These are phyloP conservation scores for Candolleomyces efflorescens DNA, from an alignment of 768 basidiomycete species.

Conservation along the genomic window DNA sequence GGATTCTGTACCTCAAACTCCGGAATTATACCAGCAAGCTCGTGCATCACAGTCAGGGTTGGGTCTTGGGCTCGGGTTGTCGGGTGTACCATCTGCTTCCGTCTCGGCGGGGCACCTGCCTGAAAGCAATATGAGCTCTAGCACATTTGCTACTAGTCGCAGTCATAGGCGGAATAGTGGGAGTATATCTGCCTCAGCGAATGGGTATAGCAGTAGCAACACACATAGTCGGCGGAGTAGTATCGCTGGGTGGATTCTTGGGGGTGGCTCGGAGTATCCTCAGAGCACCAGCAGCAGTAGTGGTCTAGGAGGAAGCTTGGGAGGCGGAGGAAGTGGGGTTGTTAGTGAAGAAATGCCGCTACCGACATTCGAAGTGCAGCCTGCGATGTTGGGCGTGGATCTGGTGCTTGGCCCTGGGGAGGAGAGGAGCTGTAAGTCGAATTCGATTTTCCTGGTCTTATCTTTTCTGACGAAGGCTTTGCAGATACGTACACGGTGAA, in stretches of 20 bases:
- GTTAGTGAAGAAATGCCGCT: constrained; percentile 48
- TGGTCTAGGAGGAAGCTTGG: neutral
- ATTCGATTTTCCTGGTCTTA: neutral
- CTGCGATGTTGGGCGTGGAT: constrained; percentile 89
- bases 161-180: too few relatives aligned
- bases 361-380: constrained; percentile 83
- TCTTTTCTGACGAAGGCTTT: constrained; percentile 2
- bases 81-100: neutral
- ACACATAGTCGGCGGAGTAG: neutral
- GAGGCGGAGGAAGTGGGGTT: constrained; percentile 7
- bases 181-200: neutral
- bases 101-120: too few relatives aligned
- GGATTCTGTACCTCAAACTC: too few relatives aligned
- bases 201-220: neutral
- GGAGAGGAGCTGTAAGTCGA: constrained; percentile 69
- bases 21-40: too few relatives aligned
- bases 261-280: neutral
- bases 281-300: too few relatives aligned
- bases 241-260: neutral
- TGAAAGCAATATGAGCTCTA: too few relatives aligned
- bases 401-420: constrained; percentile 78
- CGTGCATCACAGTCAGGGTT: neutral
- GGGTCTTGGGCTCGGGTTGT: neutral
- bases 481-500: constrained; percentile 76
- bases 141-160: too few relatives aligned